Base-by-base conservation (phyloP, 768 basidiomycete genomes). In the Russula dissimulans region DNA sequence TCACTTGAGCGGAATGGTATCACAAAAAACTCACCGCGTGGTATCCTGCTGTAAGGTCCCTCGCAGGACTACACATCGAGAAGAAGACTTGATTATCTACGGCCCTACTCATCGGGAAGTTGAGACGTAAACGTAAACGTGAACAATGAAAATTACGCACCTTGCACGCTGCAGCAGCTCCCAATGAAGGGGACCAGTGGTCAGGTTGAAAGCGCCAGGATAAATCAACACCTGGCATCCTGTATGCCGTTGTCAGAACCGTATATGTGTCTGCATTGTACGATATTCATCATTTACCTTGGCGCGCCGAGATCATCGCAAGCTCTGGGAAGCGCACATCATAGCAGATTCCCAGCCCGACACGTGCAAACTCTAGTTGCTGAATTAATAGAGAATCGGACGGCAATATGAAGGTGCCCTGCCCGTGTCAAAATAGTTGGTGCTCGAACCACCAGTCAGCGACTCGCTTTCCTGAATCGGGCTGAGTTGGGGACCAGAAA, bases 41-140 rank as follows among this genome's bases (percentile, higher is more conserved):
- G 71, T 98, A 98, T 15, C 79, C 79, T 18, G 91, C 89, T 10
- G 74, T 82, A 65, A 87, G 68, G 65, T 95, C 87, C 26, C 95
- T 81, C 3, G 97, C 95, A 34, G 95, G 94, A 58, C 93, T 97
- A 69, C 93, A 95, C 92, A 95, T 95, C 1, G 89, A 81, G 63
- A 97, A 83, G 74, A 82, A 99, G n/a, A 98, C 82, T 73, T 98
- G 95, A 68, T 98, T 97, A 70, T 99, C 97, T 26, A 94, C 82
- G 6, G 97, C 97, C 59, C 95, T 94, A 67, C 22, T 64, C n/a
- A n/a, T 47, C 29, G 36, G 29, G 14, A 34, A 12, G 32, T n/a
- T 64, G 43, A 60, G 54, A 44, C 15, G 54, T 18, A 44, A 8
- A 49, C 6, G 22, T 2, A 39, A 43, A 47, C 32, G 18, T n/a